Base-by-base conservation (phyloP, 2,329 filamentous ascomycete species). In the Paraconiothyrium sp. region DNA sequence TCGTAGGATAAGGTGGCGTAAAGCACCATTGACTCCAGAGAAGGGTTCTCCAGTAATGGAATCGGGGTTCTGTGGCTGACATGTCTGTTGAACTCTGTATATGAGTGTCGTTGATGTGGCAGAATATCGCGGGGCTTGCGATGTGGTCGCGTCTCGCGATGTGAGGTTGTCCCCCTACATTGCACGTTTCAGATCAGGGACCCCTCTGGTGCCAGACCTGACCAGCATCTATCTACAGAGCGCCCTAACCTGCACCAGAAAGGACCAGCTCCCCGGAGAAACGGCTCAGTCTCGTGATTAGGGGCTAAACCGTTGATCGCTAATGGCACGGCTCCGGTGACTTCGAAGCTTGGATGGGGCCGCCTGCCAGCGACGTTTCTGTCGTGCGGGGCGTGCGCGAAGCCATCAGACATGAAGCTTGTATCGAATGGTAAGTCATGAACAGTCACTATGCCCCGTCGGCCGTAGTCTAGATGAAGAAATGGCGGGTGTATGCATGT, bases 1-100 rank as follows among this genome's bases (percentile, higher is more conserved):
- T 57, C 30, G 66, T 63, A 54, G 79, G 68, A 14, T 69, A 55
- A 47, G 70, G 54, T 8, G 76, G 78, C 2, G 68, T 76, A 56
- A 79, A 47, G 54, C 54, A 56, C 54, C 41, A 56, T 30, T 56
- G 54, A 13, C 37, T 44, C n/a, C 39, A 22, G 24, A 55, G 20
- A 10, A 22, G 52, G 1, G 52, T 55, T 55, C 52, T n/a, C 52
- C 52, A 55, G 11, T 55, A 55, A 22, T 55, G 52, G 39, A 55
- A 44, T 30, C 20, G 37, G 16, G 52, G 52, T 35, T 55, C 52
- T 1, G 27, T 13, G 22, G 24, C 4, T 55, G 52, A 14, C 52
- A 55, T 55, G 1, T 55, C 10, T 9, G 37, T 30, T 32, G 20
- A 20, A 10, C 20, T 6, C 32, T 20, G 11, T 11, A 22, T 9